A percentile compares a stretch with the other conserved stretches of the same genome.
These are phyloP conservation scores for Aethionema arabicum DNA, from an alignment of 345 rosid species.

Conservation along the genomic window DNA sequence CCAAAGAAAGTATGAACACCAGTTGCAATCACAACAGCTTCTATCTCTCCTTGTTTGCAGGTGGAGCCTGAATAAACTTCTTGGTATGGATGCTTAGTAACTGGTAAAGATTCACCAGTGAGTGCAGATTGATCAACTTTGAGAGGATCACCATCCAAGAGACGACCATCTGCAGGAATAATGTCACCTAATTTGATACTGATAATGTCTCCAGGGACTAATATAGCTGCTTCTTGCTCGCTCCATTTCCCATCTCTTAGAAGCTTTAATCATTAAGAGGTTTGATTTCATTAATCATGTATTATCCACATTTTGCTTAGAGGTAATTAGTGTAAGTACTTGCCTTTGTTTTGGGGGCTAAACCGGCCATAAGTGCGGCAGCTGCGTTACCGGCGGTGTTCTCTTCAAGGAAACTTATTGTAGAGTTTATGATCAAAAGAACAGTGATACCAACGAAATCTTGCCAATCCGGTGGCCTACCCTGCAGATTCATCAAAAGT, in stretches of 20 bases:
- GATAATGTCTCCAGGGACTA: constrained; percentile 77
- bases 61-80: constrained; percentile 83
- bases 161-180: constrained; percentile 85
- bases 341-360: constrained; percentile 70
- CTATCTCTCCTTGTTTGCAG: constrained; percentile 88
- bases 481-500: constrained; percentile 40
- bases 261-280: constrained; percentile 40
- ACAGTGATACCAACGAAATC: constrained; percentile 73
- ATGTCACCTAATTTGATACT: constrained; percentile 84
- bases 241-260: constrained; percentile 72
- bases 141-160: constrained; percentile 76
- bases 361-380: constrained; percentile 53
- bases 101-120: constrained; percentile 83
- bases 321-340: background rate
- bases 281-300: background rate
- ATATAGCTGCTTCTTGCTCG: constrained; percentile 74
- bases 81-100: constrained; percentile 65
- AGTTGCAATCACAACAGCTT: constrained; percentile 82
- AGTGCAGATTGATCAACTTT: constrained; percentile 81
- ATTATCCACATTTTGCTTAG: background rate
- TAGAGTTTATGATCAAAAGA: constrained; percentile 69
- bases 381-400: constrained; percentile 92
- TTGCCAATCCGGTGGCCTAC: constrained; percentile 89
- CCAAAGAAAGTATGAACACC: constrained; percentile 89
- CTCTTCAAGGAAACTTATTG: constrained; percentile 80